Evolutionary conservation across 495 filamentous ascomycete genomes (phyloP).

Genomic region (Margaritispora aquatica): DNA sequence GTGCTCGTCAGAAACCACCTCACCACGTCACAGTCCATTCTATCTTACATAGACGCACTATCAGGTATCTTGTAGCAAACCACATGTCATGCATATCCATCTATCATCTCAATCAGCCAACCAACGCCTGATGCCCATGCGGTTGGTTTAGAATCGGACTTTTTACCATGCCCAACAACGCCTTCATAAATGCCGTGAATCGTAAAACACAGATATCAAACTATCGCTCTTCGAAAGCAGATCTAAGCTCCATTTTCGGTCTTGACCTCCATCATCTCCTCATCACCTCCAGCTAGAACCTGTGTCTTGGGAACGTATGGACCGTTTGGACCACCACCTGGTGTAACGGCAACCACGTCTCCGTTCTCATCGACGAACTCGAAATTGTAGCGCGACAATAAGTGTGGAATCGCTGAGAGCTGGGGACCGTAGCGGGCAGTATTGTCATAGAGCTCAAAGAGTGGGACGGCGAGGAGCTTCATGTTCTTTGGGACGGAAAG

Average conservation of each 20-base stretch:
- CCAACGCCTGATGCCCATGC: neutral
- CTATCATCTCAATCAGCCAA: neutral
- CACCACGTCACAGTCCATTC: too few relatives aligned
- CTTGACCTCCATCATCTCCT: slow-evolving; percentile 21
- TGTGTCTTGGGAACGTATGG: slow-evolving; percentile 54
- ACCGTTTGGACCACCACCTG: slow-evolving; percentile 52
- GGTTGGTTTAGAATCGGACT: neutral
- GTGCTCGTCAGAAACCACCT: neutral
- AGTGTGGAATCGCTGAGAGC: slow-evolving; percentile 89
- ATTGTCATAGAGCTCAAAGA: slow-evolving; percentile 98
- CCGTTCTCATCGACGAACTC: slow-evolving; percentile 97
- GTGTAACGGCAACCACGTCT: slow-evolving; percentile 79
- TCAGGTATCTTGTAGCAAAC: slow-evolving; percentile 1
- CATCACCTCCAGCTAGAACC: slow-evolving; percentile 65
- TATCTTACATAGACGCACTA: neutral
- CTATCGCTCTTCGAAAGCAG: slow-evolving; percentile 7
- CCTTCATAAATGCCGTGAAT: slow-evolving; percentile 10
- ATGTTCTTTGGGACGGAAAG: slow-evolving; percentile 98
- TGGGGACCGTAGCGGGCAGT: slow-evolving; percentile 91
- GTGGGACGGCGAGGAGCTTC: slow-evolving; percentile 93
- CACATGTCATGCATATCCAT: neutral
- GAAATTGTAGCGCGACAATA: slow-evolving; percentile 91
- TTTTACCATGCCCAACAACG: slow-evolving; percentile 17
- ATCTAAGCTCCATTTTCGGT: slow-evolving; percentile 26
- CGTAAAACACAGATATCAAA: neutral